These are phyloP conservation scores for Fusarium tanahbumbuense DNA, from an alignment of 2,329 filamentous ascomycete species.

Conservation along the genomic window DNA sequence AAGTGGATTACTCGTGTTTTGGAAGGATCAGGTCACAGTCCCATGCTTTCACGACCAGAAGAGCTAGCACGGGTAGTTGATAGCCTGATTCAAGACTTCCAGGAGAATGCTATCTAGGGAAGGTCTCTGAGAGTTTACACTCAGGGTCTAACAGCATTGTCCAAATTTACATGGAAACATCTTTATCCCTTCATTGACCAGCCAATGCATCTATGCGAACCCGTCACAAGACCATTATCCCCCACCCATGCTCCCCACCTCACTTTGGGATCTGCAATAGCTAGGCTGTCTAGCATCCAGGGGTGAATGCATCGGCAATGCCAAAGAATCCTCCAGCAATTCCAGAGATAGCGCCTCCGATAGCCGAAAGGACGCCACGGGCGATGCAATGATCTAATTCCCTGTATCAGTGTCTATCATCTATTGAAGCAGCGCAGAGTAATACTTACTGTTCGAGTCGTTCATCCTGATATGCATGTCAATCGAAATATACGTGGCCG, in stretches of 20 bases:
- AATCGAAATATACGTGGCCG: neutral
- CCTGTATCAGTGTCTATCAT: neutral
- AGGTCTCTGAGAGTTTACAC: too few relatives aligned
- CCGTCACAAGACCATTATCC: too few relatives aligned
- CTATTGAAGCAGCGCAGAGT: rapidly evolving
- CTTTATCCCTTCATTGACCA: too few relatives aligned
- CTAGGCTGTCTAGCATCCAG: too few relatives aligned
- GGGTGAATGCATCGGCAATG: too few relatives aligned
- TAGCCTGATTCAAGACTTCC: neutral
- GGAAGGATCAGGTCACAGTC: neutral
- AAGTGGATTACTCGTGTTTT: neutral
- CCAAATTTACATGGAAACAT: too few relatives aligned
- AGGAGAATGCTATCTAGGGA: neutral
- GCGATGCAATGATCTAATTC: neutral
- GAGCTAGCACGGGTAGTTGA: neutral
- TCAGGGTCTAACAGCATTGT: too few relatives aligned
- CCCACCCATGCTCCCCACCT: too few relatives aligned
- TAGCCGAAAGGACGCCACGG: neutral
- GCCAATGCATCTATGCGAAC: too few relatives aligned
- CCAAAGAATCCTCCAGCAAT: neutral
- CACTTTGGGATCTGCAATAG: too few relatives aligned
- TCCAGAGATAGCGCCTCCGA: neutral
- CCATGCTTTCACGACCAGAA: neutral
- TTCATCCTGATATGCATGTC: neutral
- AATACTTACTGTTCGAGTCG: neutral